A percentile compares a stretch with the other conserved stretches of the same genome.
Conservation (phyloP, 2,329 filamentous ascomycete species). For the Triangularia setosa region DNA sequence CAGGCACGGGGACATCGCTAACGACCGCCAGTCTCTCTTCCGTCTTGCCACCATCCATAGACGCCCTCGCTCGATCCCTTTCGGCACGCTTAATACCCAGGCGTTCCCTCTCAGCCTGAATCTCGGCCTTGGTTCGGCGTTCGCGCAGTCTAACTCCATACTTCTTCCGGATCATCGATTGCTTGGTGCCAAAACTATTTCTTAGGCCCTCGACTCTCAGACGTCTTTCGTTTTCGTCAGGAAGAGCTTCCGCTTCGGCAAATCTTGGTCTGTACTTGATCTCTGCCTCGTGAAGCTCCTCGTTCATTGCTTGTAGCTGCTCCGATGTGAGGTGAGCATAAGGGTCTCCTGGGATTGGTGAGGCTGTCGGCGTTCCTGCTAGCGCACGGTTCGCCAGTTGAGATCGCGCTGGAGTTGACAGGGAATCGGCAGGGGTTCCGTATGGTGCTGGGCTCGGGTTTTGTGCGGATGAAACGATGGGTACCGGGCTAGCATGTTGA, state of each 20-base stretch:
- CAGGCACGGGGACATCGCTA: neutral
- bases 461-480: conserved; percentile 9
- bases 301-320: conserved; percentile 30
- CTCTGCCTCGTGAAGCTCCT: conserved; percentile 38
- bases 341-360: conserved; percentile 33
- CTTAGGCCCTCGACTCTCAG: conserved; percentile 40
- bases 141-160: conserved; percentile 53
- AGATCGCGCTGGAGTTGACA: conserved; percentile 16
- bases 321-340: conserved; percentile 42
- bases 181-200: conserved; percentile 53
- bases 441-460: conserved; percentile 10
- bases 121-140: conserved; percentile 44
- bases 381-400: conserved; percentile 5
- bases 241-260: conserved; percentile 38
- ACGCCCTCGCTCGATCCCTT: conserved; percentile 16
- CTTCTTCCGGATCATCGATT: conserved; percentile 54
- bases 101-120: conserved; percentile 42
- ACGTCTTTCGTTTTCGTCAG: conserved; percentile 32
- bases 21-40: neutral
- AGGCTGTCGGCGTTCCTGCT: conserved; percentile 14
- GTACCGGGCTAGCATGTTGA: conserved; percentile 21
- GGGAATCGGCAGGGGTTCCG: conserved; percentile 7
- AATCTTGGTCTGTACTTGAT: conserved; percentile 40
- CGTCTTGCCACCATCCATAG: conserved; percentile 7
- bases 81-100: conserved; percentile 33